Evolutionary conservation across 2,329 filamentous ascomycete genomes (phyloP), one percentile per base, ranked within the genome.

Genomic region (Uncinocarpus reesii): DNA sequence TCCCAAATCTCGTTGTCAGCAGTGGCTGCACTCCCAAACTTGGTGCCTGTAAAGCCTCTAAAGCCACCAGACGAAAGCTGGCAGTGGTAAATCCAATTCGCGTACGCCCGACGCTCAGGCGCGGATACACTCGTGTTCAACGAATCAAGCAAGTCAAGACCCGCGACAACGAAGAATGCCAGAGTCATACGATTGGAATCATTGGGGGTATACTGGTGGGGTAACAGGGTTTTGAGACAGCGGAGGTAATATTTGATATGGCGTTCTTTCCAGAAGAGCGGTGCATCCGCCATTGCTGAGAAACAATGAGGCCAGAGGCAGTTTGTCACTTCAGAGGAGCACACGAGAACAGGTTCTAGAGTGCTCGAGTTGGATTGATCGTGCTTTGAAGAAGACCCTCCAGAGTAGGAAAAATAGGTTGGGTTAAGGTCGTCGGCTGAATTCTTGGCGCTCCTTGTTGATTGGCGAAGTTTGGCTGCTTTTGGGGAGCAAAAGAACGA

Each of bases 221-320:
- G 92, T 5, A 98, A 80, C 53, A 83, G 77, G 20, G 82, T 83
- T 63, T 83, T 84, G 55, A 92, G 77, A 64, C 90, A 95, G 62
- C 89, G 82, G 56, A 88, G 79, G 83, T 89, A 98, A 76, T 95
- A 98, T 62, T 84, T 86, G 62, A 92, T 73, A 65, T 98, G 92
- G 49, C 75, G 77, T 41, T 77, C 71, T 50, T 74, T 78, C 61
- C 61, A 61, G 52, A 69, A 64, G 16, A 48, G 47, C 15, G 53
- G 38, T n/a, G 58, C 48, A 28, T 58, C 58, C 23, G 58, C 53
- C 62, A 65, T 64, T 41, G 36, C n/a, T n/a, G n/a, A n/a, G n/a
- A n/a, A n/a, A n/a, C n/a, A n/a, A n/a, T n/a, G n/a, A n/a, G n/a
- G n/a, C n/a, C n/a, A n/a, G n/a, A n/a, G n/a, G n/a, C n/a, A n/a